Evolutionary conservation across 768 basidiomycete species (phyloP), one percentile per base, ranked within the genome.

Genomic region (Leccinellum rugosiceps): DNA sequence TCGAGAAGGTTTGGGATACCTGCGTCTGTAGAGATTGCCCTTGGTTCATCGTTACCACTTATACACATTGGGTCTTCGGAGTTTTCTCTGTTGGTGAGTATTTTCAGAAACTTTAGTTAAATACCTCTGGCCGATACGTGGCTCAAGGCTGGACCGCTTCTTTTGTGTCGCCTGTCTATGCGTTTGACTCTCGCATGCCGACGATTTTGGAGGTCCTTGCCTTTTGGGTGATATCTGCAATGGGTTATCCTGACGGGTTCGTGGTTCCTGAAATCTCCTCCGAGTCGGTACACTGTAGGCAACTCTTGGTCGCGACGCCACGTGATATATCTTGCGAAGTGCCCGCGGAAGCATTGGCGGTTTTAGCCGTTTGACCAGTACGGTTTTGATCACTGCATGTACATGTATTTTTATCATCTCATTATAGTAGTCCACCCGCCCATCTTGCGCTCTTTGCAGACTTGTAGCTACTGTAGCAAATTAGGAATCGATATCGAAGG

Each of bases 141-240:
- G 46, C 34, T 19, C 60, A 53, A 86, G 85, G 81, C 21, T 80
- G 82, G 78, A 80, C 77, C 2, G 68, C 76, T 30, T 83, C 78
- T 4, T 84, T 80, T 53, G 78, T 83, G 17, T 78, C 81, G 3
- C 69, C 73, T 31, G 72, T 82, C 25, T 80, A 78, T 63, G 57
- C 67, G 14, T 76, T 71, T 59, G 70, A 81, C 62, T 62, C 72
- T 23, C 58, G 62, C 47, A 67, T 65, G 14, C 84, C 83, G n/a
- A 78, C 80, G 13, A 72, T 85, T 48, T 61, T 81, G 53, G 80
- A 84, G 67, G 70, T 74, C 57, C 66, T 86, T 23, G 67, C 76
- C 8, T 85, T 77, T 66, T 87, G 85, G 84, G 65, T 83, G 50
- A 75, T 75, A 35, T 83, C 83, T 51, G 78, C 82, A 10, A 78